Evolutionary conservation across 2,329 filamentous ascomycete genomes (phyloP), one percentile per base, ranked within the genome.

Genomic region (Chaetomium globosum): DNA sequence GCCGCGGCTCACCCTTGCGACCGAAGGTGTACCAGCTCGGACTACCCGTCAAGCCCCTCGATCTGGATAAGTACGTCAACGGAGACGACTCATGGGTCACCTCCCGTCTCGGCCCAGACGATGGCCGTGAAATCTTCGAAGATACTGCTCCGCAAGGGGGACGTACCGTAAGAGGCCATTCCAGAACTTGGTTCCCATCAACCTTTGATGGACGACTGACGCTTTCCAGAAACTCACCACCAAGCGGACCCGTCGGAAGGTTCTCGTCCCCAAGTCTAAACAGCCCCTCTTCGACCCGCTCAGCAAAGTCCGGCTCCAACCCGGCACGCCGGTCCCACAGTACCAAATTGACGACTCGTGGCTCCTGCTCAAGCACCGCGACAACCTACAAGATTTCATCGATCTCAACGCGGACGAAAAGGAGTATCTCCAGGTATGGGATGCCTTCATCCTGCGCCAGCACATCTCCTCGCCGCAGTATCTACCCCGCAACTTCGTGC

Each of bases 401-500:
- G 85, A 87, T 68, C 79, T 87, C 30, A 81, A 81, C 13, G 72
- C 77, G 2, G 76, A 79, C 19, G 85, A 87, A 71, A 85, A 83
- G 72, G 84, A 86, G 67, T 87, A 83, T 65, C 83, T 87, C 63
- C 79, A 80, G 69, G 81, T 83, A 67, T 87, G 85, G 85, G 84
- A 87, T 66, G 78, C 80, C 1, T 86, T 83, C 69, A 81, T 85
- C 55, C 79, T 84, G 9, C 77, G 77, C 53, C 79, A 82, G 69
- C 81, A 79, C 61, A 75, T 86, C 55, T 83, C 81, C 5, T 82
- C 83, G 4, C 79, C 80, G 33, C 80, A 81, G 3, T 85, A 83
- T 70, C 77, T 87, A 13, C 79, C 83, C 12, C 79, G 79, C 3
- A 78, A 80, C 21, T 85, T 85, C 77, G 71, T 84, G 51, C 77